A percentile compares a stretch with the other conserved stretches of the same genome.
Evolutionary conservation across 345 rosid genomes (phyloP).

Genomic region (Heritiera fomes): DNA sequence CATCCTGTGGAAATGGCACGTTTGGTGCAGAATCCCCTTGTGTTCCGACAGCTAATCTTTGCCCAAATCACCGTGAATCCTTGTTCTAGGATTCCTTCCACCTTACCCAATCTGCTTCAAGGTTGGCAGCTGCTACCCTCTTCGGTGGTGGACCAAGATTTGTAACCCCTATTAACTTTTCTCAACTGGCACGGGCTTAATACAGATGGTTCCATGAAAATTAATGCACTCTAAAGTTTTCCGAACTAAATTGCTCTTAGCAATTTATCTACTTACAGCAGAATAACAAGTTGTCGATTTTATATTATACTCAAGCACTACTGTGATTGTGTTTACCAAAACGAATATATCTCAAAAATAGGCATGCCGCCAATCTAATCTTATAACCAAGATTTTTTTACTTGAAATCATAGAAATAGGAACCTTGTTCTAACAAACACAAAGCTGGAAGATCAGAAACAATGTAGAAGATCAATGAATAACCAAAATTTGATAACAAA

Average conservation of each 20-base stretch:
- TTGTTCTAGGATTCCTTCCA: constrained; percentile 62
- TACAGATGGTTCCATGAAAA: not conserved
- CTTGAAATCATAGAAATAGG: not conserved
- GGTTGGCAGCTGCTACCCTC: constrained; percentile 50
- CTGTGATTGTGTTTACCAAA: not conserved
- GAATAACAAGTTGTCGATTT: not conserved
- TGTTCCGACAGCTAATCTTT: constrained; percentile 30
- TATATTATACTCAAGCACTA: not conserved
- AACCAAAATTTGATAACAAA: not conserved
- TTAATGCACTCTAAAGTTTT: not conserved
- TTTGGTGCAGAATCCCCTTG: constrained; percentile 36
- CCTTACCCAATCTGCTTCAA: constrained; percentile 49
- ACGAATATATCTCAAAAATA: not conserved
- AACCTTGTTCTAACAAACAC: not conserved
- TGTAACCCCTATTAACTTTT: constrained; percentile 49
- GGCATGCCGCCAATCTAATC: not conserved
- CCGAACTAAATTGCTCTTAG: not conserved
- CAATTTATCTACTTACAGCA: not conserved
- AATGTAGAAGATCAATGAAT: not conserved
- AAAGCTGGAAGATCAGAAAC: not conserved
- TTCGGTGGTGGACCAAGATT: constrained; percentile 39
- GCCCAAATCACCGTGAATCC: constrained; percentile 33
- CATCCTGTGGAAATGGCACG: constrained; percentile 47
- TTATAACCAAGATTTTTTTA: not conserved
- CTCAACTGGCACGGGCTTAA: constrained; percentile 44